Base-by-base conservation (phyloP, 768 basidiomycete genomes). In the Asterophora lycoperdoides region DNA sequence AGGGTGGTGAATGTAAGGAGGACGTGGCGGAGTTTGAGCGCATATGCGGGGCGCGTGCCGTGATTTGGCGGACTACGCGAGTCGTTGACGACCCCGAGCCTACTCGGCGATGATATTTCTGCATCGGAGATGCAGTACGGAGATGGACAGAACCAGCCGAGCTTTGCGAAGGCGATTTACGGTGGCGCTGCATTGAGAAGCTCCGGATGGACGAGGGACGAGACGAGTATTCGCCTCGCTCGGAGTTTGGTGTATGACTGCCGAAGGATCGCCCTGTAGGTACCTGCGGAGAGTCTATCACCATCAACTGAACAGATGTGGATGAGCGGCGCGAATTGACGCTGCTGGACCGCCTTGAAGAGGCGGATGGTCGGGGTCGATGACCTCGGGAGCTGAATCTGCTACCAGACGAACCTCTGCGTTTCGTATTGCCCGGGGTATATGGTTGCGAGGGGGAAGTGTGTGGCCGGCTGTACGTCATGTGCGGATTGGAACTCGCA, bases 151-250 rank as follows among this genome's bases (percentile, higher is more conserved):
- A 90, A 0, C 86, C 82, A 5, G 81, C 76, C 3, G 91, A 93
- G 67, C 84, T 84, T 36, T 80, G 76, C 6, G 91, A 86, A 1
- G 89, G 84, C 5, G 85, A 84, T 68, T 87, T 85, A 35, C 81
- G 73, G 65, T 90, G 84, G 39, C 80, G 73, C 35, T 79, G 79
- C 67, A 75, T 75, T 9, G 78, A 78, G 62, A 86, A 77, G 56
- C 90, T 93, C n/a, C 77, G 83, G n/a, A 90, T 75, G 0, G 92
- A 93, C 0, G 88, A 89, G 1, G 93, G 90, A 19, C 91, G 72
- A 1, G 91, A 94, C 14, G 83, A 75, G 60, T 78, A 74, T 8
- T 89, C 89, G 10, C 86, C 89, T 39, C 77, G 74, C 56, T 96
- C 93, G 23, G 91, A 93, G 44, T 87, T 93, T 0, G 92, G 93